phyloP scores from a whole-genome alignment of 1,139 yeast genomes.

The Keqinozyma sinolaborantium region DNA sequence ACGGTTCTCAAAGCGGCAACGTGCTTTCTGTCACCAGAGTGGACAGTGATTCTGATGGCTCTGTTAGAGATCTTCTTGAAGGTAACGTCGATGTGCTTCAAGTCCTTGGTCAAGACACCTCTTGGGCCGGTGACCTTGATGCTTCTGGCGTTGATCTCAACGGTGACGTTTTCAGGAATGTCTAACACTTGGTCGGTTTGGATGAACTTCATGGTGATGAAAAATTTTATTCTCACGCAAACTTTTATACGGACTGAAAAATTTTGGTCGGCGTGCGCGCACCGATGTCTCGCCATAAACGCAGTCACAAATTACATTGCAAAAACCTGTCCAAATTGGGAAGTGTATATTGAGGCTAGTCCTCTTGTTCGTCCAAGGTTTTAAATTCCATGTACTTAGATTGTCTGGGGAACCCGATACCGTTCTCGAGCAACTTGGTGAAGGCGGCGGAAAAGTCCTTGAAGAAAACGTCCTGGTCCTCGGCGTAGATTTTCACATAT shows the following conservation, averaged over 20 bases:
- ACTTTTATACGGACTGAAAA: neutral
- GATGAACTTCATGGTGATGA: constrained; percentile 72
- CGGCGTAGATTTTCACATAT: constrained; percentile 70
- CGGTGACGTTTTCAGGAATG: constrained; percentile 93
- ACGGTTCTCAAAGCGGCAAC: constrained; percentile 99
- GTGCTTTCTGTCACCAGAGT: constrained; percentile 99
- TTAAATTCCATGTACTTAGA: constrained; percentile 51
- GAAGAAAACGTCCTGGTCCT: constrained; percentile 66
- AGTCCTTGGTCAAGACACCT: constrained; percentile 89
- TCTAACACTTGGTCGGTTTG: constrained; percentile 90
- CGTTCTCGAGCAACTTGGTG: constrained; percentile 68
- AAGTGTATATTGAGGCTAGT: too few species aligned
- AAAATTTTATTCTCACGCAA: too few species aligned
- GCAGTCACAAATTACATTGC: neutral
- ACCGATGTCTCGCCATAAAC: neutral
- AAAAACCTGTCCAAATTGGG: too few species aligned
- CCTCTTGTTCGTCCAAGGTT: constrained; percentile 64
- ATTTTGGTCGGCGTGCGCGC: neutral
- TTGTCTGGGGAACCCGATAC: constrained; percentile 57
- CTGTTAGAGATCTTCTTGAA: constrained; percentile 71
- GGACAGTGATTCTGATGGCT: constrained; percentile 85
- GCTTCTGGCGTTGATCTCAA: constrained; percentile 87
- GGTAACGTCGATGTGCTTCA: constrained; percentile 93
- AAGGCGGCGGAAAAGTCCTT: constrained; percentile 70
- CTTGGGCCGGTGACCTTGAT: constrained; percentile 97